Conservation (phyloP, 2,329 filamentous ascomycete genomes). For the Penicillium corylophilum region DNA sequence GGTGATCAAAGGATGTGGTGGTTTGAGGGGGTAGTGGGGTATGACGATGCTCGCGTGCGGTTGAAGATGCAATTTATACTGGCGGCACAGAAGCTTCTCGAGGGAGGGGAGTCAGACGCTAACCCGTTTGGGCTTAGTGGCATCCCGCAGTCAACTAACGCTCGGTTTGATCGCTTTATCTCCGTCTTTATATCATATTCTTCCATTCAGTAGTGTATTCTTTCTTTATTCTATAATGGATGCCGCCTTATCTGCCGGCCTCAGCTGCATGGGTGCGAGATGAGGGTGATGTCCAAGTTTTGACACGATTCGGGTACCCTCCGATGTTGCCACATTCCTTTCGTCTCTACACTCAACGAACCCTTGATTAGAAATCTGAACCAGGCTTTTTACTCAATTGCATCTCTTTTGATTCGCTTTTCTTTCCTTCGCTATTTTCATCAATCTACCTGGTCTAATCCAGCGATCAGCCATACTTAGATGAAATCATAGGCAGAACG, state of each 20-base stretch:
- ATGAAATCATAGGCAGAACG: background rate
- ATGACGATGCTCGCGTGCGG: conserved; percentile 33
- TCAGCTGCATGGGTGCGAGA: background rate
- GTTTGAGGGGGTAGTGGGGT: conserved; percentile 13
- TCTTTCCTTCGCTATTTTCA: too few relatives aligned
- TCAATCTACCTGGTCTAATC: background rate
- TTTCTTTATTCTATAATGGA: background rate
- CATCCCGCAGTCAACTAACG: background rate
- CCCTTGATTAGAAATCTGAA: background rate
- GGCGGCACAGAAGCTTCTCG: conserved; percentile 40
- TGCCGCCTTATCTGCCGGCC: background rate
- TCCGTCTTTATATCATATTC: background rate
- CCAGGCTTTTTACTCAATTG: background rate
- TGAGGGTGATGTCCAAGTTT: background rate
- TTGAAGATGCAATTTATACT: conserved; percentile 36
- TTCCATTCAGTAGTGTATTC: background rate
- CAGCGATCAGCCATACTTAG: background rate
- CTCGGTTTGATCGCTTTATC: background rate
- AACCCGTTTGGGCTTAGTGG: conserved; percentile 23
- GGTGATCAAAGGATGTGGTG: background rate
- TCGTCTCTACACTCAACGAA: background rate
- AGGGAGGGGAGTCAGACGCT: conserved; percentile 28
- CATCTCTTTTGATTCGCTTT: background rate
- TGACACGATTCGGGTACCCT: background rate
- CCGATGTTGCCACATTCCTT: background rate